These are phyloP conservation scores for Colletotrichum tropicicola DNA, from an alignment of 2,329 filamentous ascomycete species.

Conservation along the genomic window DNA sequence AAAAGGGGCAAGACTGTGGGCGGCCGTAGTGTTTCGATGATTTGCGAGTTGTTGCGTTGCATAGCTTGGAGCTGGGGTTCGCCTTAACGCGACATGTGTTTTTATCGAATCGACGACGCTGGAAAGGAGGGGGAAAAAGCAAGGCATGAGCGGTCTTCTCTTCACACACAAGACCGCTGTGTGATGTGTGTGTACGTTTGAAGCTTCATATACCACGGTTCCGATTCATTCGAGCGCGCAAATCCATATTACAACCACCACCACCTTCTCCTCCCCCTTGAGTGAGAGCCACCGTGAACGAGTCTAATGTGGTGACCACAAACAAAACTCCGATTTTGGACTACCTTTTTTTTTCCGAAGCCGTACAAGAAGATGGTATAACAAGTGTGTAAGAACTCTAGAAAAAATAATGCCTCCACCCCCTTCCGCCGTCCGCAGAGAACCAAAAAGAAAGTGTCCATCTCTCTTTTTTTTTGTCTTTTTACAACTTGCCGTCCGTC, in stretches of 20 bases:
- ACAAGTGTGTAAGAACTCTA: constrained; percentile 21
- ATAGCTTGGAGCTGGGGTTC: constrained; percentile 33
- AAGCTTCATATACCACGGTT: constrained; percentile 10
- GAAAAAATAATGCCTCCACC: not conserved
- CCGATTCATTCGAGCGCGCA: too few species aligned
- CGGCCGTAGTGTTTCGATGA: constrained; percentile 7
- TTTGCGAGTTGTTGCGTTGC: constrained; percentile 24
- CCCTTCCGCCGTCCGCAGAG: not conserved
- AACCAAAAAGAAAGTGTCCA: not conserved
- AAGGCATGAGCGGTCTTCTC: not conserved
- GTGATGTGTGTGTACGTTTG: constrained; percentile 6
- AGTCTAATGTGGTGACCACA: too few species aligned
- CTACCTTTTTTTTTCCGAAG: constrained; percentile 27
- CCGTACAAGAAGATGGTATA: constrained; percentile 30
- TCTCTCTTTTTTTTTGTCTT: not conserved
- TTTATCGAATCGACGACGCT: not conserved
- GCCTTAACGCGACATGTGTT: constrained; percentile 3
- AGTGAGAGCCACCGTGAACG: too few species aligned
- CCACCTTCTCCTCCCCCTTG: not conserved
- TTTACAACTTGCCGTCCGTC: constrained; percentile 52
- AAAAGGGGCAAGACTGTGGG: not conserved
- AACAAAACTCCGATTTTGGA: constrained; percentile 32
- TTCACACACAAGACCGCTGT: too few species aligned
- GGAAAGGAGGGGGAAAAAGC: not conserved
- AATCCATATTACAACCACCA: too few species aligned